Evolutionary conservation across 441 rosid genomes (phyloP).

Genomic region (Erysimum pusillum): DNA sequence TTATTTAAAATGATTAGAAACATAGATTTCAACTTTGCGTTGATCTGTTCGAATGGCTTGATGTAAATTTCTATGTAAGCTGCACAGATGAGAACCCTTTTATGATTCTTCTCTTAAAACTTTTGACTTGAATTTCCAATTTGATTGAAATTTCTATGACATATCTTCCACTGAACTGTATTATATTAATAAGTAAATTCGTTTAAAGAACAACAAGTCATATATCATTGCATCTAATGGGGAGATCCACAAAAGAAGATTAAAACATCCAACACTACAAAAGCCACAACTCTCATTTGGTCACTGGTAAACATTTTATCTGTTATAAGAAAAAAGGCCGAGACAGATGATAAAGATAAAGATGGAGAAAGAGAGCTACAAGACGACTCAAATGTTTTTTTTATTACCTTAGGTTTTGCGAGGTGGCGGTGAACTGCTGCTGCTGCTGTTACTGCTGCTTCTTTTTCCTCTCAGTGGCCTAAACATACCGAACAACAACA

Average conservation of each 20-base stretch:
- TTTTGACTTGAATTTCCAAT: too few relatives aligned
- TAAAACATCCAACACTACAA: slow-evolving; percentile 31
- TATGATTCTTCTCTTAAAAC: too few relatives aligned
- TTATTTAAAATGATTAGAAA: too few relatives aligned
- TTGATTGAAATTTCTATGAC: neutral
- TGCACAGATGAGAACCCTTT: neutral
- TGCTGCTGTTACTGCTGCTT: slow-evolving; percentile 51
- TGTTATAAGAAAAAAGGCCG: slow-evolving; percentile 6
- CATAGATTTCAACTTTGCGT: too few relatives aligned
- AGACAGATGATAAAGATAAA: neutral
- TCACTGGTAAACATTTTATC: slow-evolving; percentile 4
- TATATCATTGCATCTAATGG: neutral
- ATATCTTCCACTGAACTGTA: neutral
- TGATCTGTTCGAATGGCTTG: neutral
- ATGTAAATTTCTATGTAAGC: neutral
- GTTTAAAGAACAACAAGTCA: neutral
- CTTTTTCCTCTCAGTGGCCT: slow-evolving; percentile 50
- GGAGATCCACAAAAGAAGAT: neutral
- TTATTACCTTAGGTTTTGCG: slow-evolving; percentile 41
- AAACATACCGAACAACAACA: slow-evolving; percentile 20
- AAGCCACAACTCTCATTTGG: slow-evolving; percentile 37
- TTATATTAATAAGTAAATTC: neutral
- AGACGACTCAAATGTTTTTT: neutral
- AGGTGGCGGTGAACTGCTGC: slow-evolving; percentile 49
- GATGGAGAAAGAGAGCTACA: neutral